These are phyloP conservation scores for Pseudopyrenochaeta lycopersici DNA, from an alignment of 2,329 filamentous ascomycete genomes.

Conservation along the genomic window DNA sequence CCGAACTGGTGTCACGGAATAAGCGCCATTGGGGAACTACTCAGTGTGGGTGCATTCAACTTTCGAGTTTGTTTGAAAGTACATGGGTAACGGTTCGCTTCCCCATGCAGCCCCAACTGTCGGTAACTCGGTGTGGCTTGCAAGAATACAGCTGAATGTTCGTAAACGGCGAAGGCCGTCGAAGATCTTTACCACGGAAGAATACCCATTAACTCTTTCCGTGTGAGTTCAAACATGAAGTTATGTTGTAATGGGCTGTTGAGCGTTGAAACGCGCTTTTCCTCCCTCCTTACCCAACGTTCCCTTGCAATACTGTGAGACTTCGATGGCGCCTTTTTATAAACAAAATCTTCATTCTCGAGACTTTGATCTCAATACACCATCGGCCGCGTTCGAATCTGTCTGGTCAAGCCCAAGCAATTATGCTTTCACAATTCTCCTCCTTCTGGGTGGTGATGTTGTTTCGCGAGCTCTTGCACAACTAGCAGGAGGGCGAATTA, in stretches of 20 bases:
- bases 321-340: slow-evolving; percentile 12
- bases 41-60: no score
- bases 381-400: slow-evolving; percentile 8
- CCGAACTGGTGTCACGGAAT: no score
- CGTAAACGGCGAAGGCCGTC: not conserved
- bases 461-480: slow-evolving; percentile 25
- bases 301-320: not conserved
- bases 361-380: slow-evolving; percentile 11
- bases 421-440: slow-evolving; percentile 17
- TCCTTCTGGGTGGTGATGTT: slow-evolving; percentile 21
- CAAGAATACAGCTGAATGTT: not conserved
- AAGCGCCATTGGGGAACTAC: no score
- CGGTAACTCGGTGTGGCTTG: not conserved
- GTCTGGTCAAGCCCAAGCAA: slow-evolving; percentile 7
- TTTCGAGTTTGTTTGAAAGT: no score
- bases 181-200: not conserved
- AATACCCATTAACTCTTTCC: not conserved
- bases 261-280: not conserved
- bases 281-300: not conserved
- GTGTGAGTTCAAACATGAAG: not conserved
- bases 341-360: slow-evolving; percentile 2
- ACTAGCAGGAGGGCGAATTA: slow-evolving; percentile 18
- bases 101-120: not conserved
- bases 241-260: not conserved
- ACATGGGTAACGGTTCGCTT: not conserved